Percentiles rank a stretch among this genome's conserved stretches.
Conservation (phyloP, 2,329 filamentous ascomycete species). For the Saccharata proteae region DNA sequence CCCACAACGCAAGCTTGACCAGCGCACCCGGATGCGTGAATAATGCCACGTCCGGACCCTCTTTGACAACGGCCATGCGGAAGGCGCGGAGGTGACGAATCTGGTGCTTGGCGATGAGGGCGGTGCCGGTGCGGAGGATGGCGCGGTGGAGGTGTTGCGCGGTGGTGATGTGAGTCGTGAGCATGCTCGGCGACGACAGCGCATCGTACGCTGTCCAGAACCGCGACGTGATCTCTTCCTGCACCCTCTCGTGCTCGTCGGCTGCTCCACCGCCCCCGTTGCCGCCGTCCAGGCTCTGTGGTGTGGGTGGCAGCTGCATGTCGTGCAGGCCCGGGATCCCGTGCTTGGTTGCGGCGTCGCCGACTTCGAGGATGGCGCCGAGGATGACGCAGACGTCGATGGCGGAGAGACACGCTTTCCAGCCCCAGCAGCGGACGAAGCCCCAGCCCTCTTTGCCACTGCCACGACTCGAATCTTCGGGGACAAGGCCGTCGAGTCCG, state of each 20-base stretch:
- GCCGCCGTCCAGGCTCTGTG: slow-evolving; percentile 5
- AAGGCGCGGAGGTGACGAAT: slow-evolving; percentile 88
- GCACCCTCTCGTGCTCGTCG: slow-evolving; percentile 15
- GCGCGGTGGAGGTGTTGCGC: slow-evolving; percentile 85
- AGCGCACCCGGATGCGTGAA: slow-evolving; percentile 89
- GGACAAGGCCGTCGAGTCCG: slow-evolving; percentile 83
- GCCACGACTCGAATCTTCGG: slow-evolving; percentile 57
- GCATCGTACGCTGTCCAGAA: slow-evolving; percentile 51
- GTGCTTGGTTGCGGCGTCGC: slow-evolving; percentile 48
- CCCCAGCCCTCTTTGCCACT: slow-evolving; percentile 86
- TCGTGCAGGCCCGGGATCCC: slow-evolving; percentile 16
- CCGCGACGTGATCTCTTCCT: slow-evolving; percentile 36
- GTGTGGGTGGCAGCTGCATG: slow-evolving; percentile 12
- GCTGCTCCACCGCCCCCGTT: slow-evolving; percentile 12
- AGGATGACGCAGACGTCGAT: slow-evolving; percentile 90
- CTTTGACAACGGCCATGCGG: slow-evolving; percentile 90
- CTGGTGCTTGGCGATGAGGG: slow-evolving; percentile 83
- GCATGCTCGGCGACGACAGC: slow-evolving; percentile 47
- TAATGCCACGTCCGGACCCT: slow-evolving; percentile 79
- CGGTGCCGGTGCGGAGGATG: slow-evolving; percentile 85
- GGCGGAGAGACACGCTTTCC: slow-evolving; percentile 86
- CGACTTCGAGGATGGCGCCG: slow-evolving; percentile 85
- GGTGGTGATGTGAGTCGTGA: slow-evolving; percentile 64
- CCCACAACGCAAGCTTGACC: slow-evolving; percentile 87
- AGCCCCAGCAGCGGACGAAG: slow-evolving; percentile 94